phyloP scores from a whole-genome alignment of 768 basidiomycete species.

The Leccinum boreale region DNA sequence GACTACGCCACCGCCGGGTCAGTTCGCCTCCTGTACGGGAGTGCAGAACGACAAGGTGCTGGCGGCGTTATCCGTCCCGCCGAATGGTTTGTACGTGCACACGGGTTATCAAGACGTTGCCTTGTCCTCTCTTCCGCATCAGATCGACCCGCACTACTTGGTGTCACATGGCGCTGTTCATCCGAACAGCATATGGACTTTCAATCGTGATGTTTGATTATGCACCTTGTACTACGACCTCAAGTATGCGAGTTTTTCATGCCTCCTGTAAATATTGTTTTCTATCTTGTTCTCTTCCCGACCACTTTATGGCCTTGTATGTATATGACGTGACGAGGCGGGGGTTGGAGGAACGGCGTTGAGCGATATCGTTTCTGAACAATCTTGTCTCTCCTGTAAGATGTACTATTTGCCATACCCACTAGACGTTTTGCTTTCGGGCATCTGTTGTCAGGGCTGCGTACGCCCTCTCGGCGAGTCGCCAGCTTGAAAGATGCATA shows the following conservation, averaged over 20 bases:
- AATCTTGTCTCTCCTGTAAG: slow-evolving; percentile 20
- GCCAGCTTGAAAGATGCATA: neutral
- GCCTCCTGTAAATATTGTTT: slow-evolving; percentile 21
- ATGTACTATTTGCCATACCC: slow-evolving; percentile 26
- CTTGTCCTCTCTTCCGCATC: slow-evolving; percentile 7
- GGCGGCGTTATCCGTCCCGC: slow-evolving; percentile 16
- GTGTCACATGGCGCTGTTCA: slow-evolving; percentile 14
- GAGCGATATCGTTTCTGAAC: slow-evolving; percentile 14
- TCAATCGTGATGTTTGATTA: slow-evolving; percentile 14
- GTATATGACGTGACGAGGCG: slow-evolving; percentile 19
- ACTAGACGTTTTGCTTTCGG: slow-evolving; percentile 17
- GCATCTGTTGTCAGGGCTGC: neutral
- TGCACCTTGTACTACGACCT: neutral
- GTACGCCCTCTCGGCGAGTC: neutral
- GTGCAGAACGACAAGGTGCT: slow-evolving; percentile 36
- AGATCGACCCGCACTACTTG: slow-evolving; percentile 11
- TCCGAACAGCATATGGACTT: slow-evolving; percentile 13
- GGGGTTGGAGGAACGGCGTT: slow-evolving; percentile 14
- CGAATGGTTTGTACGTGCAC: slow-evolving; percentile 19
- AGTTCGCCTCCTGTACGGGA: slow-evolving; percentile 34
- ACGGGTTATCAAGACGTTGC: slow-evolving; percentile 13
- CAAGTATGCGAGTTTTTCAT: slow-evolving; percentile 8
- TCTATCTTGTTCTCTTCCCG: slow-evolving; percentile 9
- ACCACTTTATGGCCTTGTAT: slow-evolving; percentile 18
- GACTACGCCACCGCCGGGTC: slow-evolving; percentile 32